A percentile compares a stretch with the other conserved stretches of the same genome.
These are phyloP conservation scores for Fonticula alba DNA, from an alignment of 78 protist species.

Conservation along the genomic window DNA sequence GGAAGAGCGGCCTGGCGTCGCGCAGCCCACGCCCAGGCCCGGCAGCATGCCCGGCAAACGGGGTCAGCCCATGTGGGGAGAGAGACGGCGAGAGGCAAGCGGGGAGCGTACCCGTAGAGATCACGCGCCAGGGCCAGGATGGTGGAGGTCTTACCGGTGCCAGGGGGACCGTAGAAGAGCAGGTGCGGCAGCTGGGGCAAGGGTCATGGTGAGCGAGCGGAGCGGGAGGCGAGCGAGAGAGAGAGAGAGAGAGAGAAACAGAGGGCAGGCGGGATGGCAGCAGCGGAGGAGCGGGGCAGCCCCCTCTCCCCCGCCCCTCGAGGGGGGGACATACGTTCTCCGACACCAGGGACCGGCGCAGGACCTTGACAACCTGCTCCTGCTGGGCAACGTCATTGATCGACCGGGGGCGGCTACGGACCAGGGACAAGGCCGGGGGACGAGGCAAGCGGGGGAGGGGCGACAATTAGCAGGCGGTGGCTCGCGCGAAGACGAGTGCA, in stretches of 20 bases:
- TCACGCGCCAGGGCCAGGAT: constrained; percentile 72
- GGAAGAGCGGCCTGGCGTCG: constrained; percentile 20
- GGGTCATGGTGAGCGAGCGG: not conserved
- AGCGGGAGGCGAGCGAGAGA: not conserved
- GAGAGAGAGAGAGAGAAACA: not conserved
- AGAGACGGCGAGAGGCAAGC: not conserved
- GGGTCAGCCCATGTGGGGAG: constrained; percentile 3
- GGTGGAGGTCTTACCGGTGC: constrained; percentile 92
- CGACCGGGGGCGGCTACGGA: constrained; percentile 61
- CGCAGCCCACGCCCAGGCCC: not conserved
- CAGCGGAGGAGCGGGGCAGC: no score
- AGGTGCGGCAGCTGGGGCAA: constrained; percentile 68
- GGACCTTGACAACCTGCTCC: constrained; percentile 59
- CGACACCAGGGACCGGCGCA: constrained; percentile 28
- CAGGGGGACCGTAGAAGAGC: constrained; percentile 96
- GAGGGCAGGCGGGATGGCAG: not conserved
- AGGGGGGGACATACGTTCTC: constrained; percentile 19
- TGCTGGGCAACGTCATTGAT: constrained; percentile 75
- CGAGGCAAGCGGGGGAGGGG: no score
- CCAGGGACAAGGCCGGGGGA: not conserved
- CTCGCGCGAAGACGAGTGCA: no score
- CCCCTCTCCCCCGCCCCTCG: no score
- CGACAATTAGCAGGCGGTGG: no score
- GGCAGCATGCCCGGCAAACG: no score
- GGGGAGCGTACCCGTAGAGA: constrained; percentile 62